phyloP scores from a whole-genome alignment of 2,329 filamentous ascomycete genomes.

The Talaromyces albobiverticillius region DNA sequence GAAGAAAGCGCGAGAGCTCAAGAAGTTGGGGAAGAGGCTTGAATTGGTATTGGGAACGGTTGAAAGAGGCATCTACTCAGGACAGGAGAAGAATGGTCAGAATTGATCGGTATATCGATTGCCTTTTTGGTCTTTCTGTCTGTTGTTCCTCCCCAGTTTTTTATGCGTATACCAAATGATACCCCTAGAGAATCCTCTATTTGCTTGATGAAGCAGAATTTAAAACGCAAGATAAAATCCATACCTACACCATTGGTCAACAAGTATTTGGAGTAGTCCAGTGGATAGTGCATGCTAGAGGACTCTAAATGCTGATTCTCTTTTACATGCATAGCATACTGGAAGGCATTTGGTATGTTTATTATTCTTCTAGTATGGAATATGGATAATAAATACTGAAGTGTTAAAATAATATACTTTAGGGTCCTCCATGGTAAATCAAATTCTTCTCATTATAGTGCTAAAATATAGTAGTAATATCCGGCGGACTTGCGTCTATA shows the following conservation, averaged over 20 bases:
- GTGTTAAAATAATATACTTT: no score
- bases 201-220: neutral
- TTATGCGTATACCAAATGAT: neutral
- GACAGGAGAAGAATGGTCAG: conserved; percentile 1
- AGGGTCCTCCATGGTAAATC: no score
- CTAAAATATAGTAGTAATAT: neutral
- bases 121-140: neutral
- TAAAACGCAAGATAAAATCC: no score
- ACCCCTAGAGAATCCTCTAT: neutral
- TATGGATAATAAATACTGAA: no score
- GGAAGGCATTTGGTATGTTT: no score
- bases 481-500: conserved; percentile 15
- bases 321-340: no score
- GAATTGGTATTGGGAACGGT: conserved; percentile 43
- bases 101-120: neutral
- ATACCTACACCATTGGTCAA: no score
- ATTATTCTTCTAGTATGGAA: no score
- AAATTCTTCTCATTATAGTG: conserved; percentile 2
- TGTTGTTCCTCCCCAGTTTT: neutral
- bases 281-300: no score
- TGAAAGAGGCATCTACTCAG: conserved; percentile 34
- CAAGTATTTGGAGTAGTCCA: no score
- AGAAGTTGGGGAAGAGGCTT: conserved; percentile 36
- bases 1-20: conserved; percentile 42
- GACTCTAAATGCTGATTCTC: no score